A percentile compares a stretch with the other conserved stretches of the same genome.
Conservation (phyloP, 441 rosid genomes). For the Rhodomyrtus psidioides region DNA sequence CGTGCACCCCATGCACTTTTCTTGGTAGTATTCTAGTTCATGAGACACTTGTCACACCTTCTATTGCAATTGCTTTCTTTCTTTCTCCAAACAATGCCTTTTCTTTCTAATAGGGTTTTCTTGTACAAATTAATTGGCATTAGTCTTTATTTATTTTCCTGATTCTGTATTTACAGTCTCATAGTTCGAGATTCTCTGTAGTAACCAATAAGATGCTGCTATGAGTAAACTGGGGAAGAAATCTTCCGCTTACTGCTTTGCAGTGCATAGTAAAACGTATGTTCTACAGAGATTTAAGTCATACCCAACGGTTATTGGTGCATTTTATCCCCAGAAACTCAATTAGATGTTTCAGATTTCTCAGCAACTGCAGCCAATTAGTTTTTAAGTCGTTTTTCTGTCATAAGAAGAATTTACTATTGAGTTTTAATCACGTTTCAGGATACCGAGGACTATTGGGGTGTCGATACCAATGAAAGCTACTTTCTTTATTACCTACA, state of each 20-base stretch:
- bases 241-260: neutral
- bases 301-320: neutral
- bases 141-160: neutral
- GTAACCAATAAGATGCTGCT: neutral
- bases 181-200: neutral
- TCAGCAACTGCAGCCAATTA: neutral
- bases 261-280: neutral
- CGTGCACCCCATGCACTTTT: neutral
- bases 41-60: neutral
- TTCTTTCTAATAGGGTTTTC: neutral
- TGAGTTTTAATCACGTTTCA: constrained; percentile 14
- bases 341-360: too few species aligned
- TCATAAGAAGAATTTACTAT: neutral
- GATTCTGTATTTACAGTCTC: neutral
- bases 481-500: constrained; percentile 85
- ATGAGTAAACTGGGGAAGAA: neutral
- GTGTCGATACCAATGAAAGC: constrained; percentile 98
- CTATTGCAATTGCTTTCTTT: neutral
- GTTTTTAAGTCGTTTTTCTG: neutral
- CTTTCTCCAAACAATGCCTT: neutral
- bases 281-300: neutral
- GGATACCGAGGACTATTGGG: constrained; percentile 93
- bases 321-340: neutral
- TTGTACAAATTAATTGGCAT: neutral
- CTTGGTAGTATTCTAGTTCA: neutral